phyloP scores from a whole-genome alignment of 768 basidiomycete genomes.

The Phlebiopsis gigantea region DNA sequence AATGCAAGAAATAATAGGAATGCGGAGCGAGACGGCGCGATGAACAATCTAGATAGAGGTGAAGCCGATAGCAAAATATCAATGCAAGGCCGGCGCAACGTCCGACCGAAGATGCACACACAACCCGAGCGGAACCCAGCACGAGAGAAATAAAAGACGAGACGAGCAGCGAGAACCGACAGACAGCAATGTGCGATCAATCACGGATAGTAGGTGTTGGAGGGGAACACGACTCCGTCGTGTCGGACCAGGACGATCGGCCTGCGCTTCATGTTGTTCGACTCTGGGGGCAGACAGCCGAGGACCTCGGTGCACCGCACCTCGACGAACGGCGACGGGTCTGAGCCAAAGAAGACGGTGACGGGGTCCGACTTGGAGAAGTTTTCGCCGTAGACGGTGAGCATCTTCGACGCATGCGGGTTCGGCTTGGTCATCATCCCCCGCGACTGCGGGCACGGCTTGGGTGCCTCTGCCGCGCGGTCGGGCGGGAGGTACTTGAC shows the following conservation, averaged over 20 bases:
- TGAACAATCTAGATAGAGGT: conserved; percentile 2
- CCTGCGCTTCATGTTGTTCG: conserved; percentile 58
- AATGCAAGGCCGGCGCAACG: conserved; percentile 5
- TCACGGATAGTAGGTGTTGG: conserved; percentile 76
- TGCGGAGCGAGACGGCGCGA: not conserved
- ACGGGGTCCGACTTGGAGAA: conserved; percentile 80
- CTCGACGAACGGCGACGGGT: conserved; percentile 83
- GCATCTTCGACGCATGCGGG: conserved; percentile 71
- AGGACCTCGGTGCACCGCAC: conserved; percentile 84
- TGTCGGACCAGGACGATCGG: conserved; percentile 78
- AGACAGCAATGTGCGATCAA: conserved; percentile 13
- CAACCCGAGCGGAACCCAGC: conserved; percentile 9
- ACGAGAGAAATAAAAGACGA: conserved; percentile 10
- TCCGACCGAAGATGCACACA: conserved; percentile 1
- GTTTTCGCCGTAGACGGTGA: conserved; percentile 87
- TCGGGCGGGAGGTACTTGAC: conserved; percentile 91
- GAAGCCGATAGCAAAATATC: conserved; percentile 2
- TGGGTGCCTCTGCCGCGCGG: conserved; percentile 78
- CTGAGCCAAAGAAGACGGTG: conserved; percentile 80
- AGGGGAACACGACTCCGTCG: conserved; percentile 87
- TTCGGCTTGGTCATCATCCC: conserved; percentile 72
- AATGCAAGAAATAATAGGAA: not conserved
- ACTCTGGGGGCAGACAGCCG: conserved; percentile 75
- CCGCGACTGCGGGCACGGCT: conserved; percentile 60
- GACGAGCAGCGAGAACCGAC: conserved; percentile 17